Evolutionary conservation across 805 yeast genomes (phyloP).

Genomic region (Zygosaccharomyces bailii): DNA sequence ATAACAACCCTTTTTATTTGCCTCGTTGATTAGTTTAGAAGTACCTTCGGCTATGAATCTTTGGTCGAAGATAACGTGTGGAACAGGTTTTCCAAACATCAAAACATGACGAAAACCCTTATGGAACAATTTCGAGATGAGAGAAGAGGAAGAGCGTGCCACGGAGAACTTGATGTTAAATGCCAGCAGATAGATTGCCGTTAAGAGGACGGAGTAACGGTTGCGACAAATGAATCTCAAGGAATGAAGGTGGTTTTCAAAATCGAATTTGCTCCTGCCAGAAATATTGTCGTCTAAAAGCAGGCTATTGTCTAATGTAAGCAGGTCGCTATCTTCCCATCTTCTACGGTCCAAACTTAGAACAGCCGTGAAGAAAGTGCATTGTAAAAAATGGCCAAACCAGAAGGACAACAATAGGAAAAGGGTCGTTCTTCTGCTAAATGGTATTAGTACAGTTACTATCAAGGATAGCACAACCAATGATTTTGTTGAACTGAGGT

Average conservation of each 20-base stretch:
- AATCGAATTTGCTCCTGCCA: constrained; percentile 2
- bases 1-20: constrained; percentile 2
- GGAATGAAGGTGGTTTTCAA: not conserved
- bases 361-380: constrained; percentile 62
- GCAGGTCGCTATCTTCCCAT: constrained; percentile 55
- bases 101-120: constrained; percentile 10
- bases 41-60: constrained; percentile 13
- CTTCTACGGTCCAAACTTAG: constrained; percentile 65
- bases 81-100: constrained; percentile 8
- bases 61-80: constrained; percentile 15
- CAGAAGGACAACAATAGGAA: constrained; percentile 49
- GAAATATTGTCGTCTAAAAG: constrained; percentile 9
- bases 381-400: constrained; percentile 57
- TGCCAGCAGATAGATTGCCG: constrained; percentile 9
- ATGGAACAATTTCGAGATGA: constrained; percentile 14
- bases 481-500: constrained; percentile 6
- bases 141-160: constrained; percentile 22
- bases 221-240: not conserved
- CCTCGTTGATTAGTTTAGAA: not conserved
- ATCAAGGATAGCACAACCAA: constrained; percentile 19
- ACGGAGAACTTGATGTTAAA: constrained; percentile 15
- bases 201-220: constrained; percentile 4
- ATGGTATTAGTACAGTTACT: constrained; percentile 33
- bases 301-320: constrained; percentile 17
- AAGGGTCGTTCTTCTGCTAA: constrained; percentile 41